Evolutionary conservation across 139 green algal genomes (phyloP).

Genomic region (Axilococcus clingmanii): DNA sequence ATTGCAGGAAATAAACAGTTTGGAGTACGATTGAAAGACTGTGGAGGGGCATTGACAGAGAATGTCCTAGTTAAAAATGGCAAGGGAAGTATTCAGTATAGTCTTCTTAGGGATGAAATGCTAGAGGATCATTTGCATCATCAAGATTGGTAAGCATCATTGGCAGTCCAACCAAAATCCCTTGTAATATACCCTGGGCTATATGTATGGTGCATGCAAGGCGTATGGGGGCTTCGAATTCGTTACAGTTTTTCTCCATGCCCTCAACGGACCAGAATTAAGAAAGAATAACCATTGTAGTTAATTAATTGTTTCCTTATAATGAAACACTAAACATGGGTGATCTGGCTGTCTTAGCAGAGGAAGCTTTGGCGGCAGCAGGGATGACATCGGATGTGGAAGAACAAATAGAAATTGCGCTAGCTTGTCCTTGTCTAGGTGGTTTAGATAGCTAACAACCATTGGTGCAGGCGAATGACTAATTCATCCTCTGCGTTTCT

Average conservation of each 20-base stretch:
- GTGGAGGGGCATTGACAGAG: too few species aligned
- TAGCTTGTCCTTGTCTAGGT: constrained; percentile 29
- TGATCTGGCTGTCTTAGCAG: constrained; percentile 2
- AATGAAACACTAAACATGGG: background rate
- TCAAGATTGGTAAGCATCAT: too few species aligned
- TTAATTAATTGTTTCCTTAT: background rate
- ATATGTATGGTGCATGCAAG: background rate
- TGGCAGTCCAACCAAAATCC: too few species aligned
- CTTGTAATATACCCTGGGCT: too few species aligned
- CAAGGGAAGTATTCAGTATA: too few species aligned
- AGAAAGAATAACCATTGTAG: background rate
- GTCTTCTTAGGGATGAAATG: too few species aligned
- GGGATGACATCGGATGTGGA: constrained; percentile 22
- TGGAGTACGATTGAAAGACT: too few species aligned
- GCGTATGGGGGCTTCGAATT: background rate
- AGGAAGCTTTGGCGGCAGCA: constrained; percentile 8
- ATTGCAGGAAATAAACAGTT: too few species aligned
- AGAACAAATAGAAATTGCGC: constrained; percentile 22
- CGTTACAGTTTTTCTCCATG: background rate
- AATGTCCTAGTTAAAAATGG: too few species aligned
- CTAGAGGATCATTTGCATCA: too few species aligned
- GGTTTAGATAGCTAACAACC: background rate
- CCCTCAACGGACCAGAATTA: background rate
- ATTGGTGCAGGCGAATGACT: background rate
- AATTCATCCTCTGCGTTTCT: background rate